Percentiles rank a stretch among this genome's conserved stretches.
These are phyloP conservation scores for Nymphaea colorata DNA, from an alignment of 164 flowering plant genomes.

Conservation along the genomic window DNA sequence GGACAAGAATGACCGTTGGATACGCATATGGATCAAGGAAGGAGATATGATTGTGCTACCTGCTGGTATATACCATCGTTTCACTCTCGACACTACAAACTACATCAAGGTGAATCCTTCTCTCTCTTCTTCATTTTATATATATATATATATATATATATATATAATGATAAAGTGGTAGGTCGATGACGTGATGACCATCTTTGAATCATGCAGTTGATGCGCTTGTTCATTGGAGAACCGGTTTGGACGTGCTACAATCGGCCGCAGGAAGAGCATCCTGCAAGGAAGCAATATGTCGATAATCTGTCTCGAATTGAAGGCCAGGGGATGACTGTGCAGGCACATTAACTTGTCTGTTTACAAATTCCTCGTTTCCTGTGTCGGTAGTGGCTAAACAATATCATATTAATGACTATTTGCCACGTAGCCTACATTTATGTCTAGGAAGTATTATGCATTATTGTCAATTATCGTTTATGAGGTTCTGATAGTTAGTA, in stretches of 20 bases:
- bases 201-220: constrained; percentile 35
- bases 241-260: constrained; percentile 84
- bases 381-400: neutral
- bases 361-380: neutral
- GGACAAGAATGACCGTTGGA: constrained; percentile 81
- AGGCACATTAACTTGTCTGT: constrained; percentile 35
- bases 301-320: constrained; percentile 17
- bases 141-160: no score
- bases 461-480: no score
- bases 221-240: constrained; percentile 87
- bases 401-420: no score
- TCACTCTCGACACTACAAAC: constrained; percentile 72
- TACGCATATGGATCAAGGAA: constrained; percentile 68
- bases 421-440: no score
- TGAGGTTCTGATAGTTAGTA: no score
- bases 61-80: constrained; percentile 93
- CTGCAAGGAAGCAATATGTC: constrained; percentile 60
- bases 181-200: neutral
- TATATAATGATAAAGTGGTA: no score
- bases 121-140: no score
- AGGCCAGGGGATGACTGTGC: constrained; percentile 23
- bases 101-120: constrained; percentile 53
- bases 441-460: no score
- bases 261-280: constrained; percentile 87
- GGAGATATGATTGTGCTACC: constrained; percentile 88